phyloP scores from a whole-genome alignment of 768 basidiomycete genomes.

The Hemileccinum rubropunctum region DNA sequence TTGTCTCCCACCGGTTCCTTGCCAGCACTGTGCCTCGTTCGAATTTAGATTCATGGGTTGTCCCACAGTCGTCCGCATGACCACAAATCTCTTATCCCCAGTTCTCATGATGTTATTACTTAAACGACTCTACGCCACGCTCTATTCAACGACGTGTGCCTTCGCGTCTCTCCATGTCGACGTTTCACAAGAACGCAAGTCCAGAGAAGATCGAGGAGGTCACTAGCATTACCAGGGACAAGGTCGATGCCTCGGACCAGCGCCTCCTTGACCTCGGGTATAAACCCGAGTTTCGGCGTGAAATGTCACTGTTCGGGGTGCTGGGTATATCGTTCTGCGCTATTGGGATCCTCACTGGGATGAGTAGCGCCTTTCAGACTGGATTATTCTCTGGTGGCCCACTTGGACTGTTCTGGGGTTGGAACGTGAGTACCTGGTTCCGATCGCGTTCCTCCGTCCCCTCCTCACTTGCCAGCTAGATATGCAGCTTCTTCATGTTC shows the following conservation, averaged over 20 bases:
- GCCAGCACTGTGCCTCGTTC: too few relatives aligned
- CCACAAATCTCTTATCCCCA: too few relatives aligned
- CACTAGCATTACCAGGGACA: background rate
- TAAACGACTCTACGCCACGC: too few relatives aligned
- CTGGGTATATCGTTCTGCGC: conserved; percentile 60
- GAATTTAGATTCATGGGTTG: too few relatives aligned
- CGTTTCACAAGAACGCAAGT: background rate
- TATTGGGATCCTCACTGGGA: conserved; percentile 58
- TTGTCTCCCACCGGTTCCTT: too few relatives aligned
- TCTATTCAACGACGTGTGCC: background rate
- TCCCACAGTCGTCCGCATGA: conserved; percentile 14
- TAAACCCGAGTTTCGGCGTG: conserved; percentile 52
- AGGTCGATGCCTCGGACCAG: conserved; percentile 31
- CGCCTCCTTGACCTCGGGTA: conserved; percentile 52
- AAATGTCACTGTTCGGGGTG: conserved; percentile 59
- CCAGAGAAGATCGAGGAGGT: conserved; percentile 15
- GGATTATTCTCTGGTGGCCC: conserved; percentile 58
- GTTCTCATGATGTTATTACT: too few relatives aligned
- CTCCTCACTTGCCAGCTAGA: conserved; percentile 25
- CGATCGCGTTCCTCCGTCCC: background rate
- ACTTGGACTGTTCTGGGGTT: conserved; percentile 58
- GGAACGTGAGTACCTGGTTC: conserved; percentile 44
- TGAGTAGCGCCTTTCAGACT: conserved; percentile 59
- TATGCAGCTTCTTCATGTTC: conserved; percentile 58
- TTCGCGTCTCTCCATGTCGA: conserved; percentile 7